phyloP scores from a whole-genome alignment of 768 basidiomycete species.

The Kwoniella heveanensis region DNA sequence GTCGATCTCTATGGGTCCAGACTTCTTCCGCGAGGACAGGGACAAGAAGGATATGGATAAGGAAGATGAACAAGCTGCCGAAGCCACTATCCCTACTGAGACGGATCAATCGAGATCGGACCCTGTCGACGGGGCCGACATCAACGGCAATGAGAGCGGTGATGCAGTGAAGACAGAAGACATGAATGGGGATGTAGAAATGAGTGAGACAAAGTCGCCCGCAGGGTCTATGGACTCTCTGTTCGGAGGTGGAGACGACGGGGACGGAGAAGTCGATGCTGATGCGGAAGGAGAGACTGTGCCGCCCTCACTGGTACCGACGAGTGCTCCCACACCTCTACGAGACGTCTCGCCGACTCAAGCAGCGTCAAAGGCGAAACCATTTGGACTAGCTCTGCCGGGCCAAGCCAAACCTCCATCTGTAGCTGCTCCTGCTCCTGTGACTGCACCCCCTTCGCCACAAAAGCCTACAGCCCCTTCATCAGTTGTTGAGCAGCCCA shows the following conservation, averaged over 20 bases:
- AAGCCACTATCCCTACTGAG: not conserved
- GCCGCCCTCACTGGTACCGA: slow-evolving; percentile 22
- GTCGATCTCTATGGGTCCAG: slow-evolving; percentile 30
- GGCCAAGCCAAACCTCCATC: slow-evolving; percentile 22
- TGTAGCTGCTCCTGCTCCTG: slow-evolving; percentile 2
- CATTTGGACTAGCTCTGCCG: slow-evolving; percentile 26
- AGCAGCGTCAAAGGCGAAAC: slow-evolving; percentile 1
- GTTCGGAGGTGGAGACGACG: slow-evolving; percentile 62
- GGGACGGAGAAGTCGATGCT: slow-evolving; percentile 63
- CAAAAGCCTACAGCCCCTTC: not conserved
- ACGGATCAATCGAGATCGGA: not conserved
- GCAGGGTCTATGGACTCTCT: slow-evolving; percentile 76
- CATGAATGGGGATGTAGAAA: slow-evolving; percentile 39
- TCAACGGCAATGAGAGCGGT: not conserved
- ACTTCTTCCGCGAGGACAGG: no score
- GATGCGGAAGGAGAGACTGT: slow-evolving; percentile 63
- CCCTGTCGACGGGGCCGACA: not conserved
- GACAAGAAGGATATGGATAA: slow-evolving; percentile 12
- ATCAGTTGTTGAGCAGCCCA: slow-evolving; percentile 17
- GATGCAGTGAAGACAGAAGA: not conserved
- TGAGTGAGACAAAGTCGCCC: slow-evolving; percentile 70
- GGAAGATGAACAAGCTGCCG: slow-evolving; percentile 9
- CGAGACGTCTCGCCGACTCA: slow-evolving; percentile 13
- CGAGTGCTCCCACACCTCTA: slow-evolving; percentile 19
- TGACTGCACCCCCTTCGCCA: slow-evolving; percentile 5